Evolutionary conservation across 768 basidiomycete species (phyloP).

Genomic region (Botryobasidium botryosum): DNA sequence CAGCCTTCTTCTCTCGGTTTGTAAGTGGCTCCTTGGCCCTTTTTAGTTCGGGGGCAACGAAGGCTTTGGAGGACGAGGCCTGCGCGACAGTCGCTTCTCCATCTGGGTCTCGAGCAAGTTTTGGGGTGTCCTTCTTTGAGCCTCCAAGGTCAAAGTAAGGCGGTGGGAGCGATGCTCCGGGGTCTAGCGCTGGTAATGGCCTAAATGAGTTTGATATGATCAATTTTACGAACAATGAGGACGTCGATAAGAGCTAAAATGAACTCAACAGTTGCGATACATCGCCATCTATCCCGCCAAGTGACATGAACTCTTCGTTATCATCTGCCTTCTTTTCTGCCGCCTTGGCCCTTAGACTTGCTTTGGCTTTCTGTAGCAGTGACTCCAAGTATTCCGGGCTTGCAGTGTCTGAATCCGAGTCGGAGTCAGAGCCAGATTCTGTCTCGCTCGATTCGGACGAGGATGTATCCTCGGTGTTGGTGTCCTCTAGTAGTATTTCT

Average conservation of each 20-base stretch:
- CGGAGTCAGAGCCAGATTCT: neutral
- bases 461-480: neutral
- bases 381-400: neutral
- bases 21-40: constrained; percentile 51
- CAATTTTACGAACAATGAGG: too few species aligned
- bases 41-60: constrained; percentile 34
- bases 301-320: constrained; percentile 9
- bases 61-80: constrained; percentile 44
- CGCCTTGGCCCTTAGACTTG: neutral
- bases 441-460: neutral
- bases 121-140: constrained; percentile 23
- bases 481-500: neutral
- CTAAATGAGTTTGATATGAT: too few species aligned
- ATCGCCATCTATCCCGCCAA: constrained; percentile 9
- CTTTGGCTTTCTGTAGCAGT: constrained; percentile 11
- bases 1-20: constrained; percentile 55
- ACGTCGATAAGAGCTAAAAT: neutral
- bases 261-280: neutral
- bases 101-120: constrained; percentile 42
- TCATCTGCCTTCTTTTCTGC: neutral
- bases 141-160: constrained; percentile 33
- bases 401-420: constrained; percentile 3
- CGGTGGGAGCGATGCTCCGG: constrained; percentile 37
- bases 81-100: constrained; percentile 35
- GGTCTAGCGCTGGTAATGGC: constrained; percentile 41